Conservation (phyloP, 176 grass and related monocot species). For the Poa pratensis region DNA sequence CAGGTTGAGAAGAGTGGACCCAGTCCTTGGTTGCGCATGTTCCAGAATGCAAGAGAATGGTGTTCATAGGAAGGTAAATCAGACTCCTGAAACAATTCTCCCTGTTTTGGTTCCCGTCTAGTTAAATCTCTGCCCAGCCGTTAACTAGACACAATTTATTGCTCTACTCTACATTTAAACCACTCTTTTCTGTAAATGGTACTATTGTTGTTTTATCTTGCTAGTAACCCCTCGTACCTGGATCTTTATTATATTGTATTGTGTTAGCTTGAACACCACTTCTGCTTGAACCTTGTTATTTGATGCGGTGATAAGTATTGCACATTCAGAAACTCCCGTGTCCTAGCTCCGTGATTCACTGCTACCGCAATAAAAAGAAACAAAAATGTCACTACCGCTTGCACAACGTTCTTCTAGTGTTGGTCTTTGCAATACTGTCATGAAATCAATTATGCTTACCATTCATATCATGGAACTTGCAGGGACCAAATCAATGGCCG, state of each 20-base stretch:
- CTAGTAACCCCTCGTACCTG: background rate
- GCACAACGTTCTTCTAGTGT: background rate
- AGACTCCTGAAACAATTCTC: background rate
- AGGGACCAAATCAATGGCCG: constrained; percentile 55
- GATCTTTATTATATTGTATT: background rate
- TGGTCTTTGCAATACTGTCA: background rate
- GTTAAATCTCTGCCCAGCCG: background rate
- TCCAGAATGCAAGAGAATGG: constrained; percentile 91
- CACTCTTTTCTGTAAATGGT: constrained; percentile 24
- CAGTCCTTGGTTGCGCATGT: constrained; percentile 88
- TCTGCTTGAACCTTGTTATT: background rate
- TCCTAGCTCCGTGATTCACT: background rate
- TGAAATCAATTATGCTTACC: constrained; percentile 15
- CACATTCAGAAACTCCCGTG: background rate
- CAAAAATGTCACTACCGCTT: background rate
- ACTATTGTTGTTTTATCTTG: background rate
- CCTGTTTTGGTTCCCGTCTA: background rate
- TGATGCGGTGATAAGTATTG: background rate
- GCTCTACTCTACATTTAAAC: background rate
- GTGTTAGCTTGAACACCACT: background rate
- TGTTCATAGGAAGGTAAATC: constrained; percentile 62
- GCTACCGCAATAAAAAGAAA: background rate
- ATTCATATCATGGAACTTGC: background rate
- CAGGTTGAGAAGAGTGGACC: constrained; percentile 70
- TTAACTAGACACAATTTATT: background rate